These are phyloP conservation scores for Colletotrichum sojae DNA, from an alignment of 2,329 filamentous ascomycete genomes.

Conservation along the genomic window DNA sequence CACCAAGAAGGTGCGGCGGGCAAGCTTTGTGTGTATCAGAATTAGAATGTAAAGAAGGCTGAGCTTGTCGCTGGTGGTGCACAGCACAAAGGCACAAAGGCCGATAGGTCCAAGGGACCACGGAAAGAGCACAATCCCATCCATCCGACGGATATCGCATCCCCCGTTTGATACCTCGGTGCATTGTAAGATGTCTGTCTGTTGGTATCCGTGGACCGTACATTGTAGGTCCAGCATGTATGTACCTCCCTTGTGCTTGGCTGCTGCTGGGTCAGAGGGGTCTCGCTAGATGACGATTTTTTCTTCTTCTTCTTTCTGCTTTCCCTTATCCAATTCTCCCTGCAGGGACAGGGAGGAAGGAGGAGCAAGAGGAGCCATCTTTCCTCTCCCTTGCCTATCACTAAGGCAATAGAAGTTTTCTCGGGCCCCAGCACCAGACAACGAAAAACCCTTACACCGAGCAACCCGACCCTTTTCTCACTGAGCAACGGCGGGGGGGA, in stretches of 20 bases:
- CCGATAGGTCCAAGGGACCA: too few species aligned
- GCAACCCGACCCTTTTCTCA: constrained; percentile 36
- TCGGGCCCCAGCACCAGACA: constrained; percentile 10
- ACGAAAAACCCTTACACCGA: constrained; percentile 36
- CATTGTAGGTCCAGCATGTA: neutral
- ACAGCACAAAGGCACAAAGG: constrained; percentile 18
- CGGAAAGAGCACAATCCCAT: neutral
- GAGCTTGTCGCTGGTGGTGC: neutral
- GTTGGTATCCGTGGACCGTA: too few species aligned
- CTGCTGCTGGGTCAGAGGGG: constrained; percentile 10
- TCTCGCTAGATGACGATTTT: constrained; percentile 7
- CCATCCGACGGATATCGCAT: too few species aligned
- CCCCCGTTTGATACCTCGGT: too few species aligned
- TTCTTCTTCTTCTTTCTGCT: neutral
- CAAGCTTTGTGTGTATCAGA: neutral
- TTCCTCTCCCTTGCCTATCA: neutral
- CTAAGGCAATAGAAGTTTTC: neutral
- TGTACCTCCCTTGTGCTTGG: neutral
- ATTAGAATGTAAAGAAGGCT: neutral
- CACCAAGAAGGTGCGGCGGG: too few species aligned
- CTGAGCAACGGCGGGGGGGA: constrained; percentile 24
- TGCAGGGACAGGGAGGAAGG: neutral
- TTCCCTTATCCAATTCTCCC: constrained; percentile 9
- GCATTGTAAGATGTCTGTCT: too few species aligned
- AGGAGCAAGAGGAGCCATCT: neutral